These are phyloP conservation scores for Gastrodia elata DNA, from an alignment of 106 monocot genomes.

Conservation along the genomic window DNA sequence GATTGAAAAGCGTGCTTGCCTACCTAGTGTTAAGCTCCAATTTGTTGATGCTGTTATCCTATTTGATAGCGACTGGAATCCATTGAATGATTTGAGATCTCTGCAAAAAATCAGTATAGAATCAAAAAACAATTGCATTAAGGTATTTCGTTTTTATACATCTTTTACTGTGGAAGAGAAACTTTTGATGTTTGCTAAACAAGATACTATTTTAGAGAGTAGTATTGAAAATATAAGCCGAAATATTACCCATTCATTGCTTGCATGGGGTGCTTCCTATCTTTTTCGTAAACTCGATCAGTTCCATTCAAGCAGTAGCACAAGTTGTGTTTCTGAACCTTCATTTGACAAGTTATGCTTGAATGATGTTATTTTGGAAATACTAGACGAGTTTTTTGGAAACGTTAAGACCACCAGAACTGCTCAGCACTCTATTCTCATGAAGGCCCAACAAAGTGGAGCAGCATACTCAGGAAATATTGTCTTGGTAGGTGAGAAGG, in stretches of 20 bases:
- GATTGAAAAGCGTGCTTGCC: slow-evolving; percentile 80
- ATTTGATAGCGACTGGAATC: slow-evolving; percentile 91
- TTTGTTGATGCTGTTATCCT: slow-evolving; percentile 83
- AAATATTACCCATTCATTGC: slow-evolving; percentile 50
- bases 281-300: slow-evolving; percentile 55
- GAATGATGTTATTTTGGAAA: slow-evolving; percentile 40
- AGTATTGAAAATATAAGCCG: slow-evolving; percentile 42
- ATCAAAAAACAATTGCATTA: slow-evolving; percentile 32
- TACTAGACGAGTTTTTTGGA: slow-evolving; percentile 16
- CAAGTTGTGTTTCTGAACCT: slow-evolving; percentile 12
- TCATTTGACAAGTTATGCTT: slow-evolving; percentile 27
- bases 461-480: slow-evolving; percentile 54
- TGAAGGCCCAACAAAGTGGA: slow-evolving; percentile 40
- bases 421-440: slow-evolving; percentile 21
- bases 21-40: slow-evolving; percentile 71
- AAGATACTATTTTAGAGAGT: slow-evolving; percentile 49
- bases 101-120: slow-evolving; percentile 72
- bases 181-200: slow-evolving; percentile 57
- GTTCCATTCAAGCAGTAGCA: slow-evolving; percentile 30
- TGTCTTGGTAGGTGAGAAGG: slow-evolving; percentile 49
- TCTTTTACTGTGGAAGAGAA: slow-evolving; percentile 79
- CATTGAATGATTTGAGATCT: slow-evolving; percentile 62
- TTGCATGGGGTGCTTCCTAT: slow-evolving; percentile 71
- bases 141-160: slow-evolving; percentile 75
- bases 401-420: slow-evolving; percentile 5